These are phyloP conservation scores for Annulohypoxylon bovei DNA, from an alignment of 495 filamentous ascomycete species.

Conservation along the genomic window DNA sequence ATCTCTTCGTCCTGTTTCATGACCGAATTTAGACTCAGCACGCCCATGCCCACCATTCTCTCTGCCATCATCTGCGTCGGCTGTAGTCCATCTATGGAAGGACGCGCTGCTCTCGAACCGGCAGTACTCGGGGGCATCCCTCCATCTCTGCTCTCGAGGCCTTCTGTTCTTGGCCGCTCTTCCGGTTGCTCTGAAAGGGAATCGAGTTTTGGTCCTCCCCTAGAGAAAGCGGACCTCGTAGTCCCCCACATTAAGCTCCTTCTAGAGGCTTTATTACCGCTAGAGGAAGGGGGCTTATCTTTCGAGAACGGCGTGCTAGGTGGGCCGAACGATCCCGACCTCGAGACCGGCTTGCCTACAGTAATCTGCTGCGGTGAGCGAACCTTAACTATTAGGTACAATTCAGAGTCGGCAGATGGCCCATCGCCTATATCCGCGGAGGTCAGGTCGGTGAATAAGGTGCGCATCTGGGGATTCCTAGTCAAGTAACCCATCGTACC, in stretches of 20 bases:
- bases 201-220: conserved; percentile 59
- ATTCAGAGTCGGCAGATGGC: conserved; percentile 68
- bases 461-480: conserved; percentile 74
- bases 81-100: conserved; percentile 59
- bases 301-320: conserved; percentile 49
- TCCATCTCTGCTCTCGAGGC: conserved; percentile 55
- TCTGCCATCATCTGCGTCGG: conserved; percentile 50
- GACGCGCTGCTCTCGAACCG: conserved; percentile 57
- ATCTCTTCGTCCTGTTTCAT: conserved; percentile 78
- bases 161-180: conserved; percentile 47
- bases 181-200: conserved; percentile 59
- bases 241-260: conserved; percentile 86
- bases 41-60: conserved; percentile 81
- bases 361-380: conserved; percentile 68
- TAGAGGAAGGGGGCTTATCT: conserved; percentile 55
- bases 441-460: conserved; percentile 85
- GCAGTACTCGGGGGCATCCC: conserved; percentile 64
- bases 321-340: conserved; percentile 53
- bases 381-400: conserved; percentile 88
- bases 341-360: conserved; percentile 56
- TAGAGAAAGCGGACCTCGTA: conserved; percentile 59
- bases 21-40: conserved; percentile 80
- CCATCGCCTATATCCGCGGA: conserved; percentile 85
- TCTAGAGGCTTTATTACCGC: conserved; percentile 69
- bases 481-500: conserved; percentile 70